Percentiles rank a stretch among this genome's conserved stretches.
Evolutionary conservation across 768 basidiomycete genomes (phyloP).

Genomic region (Termitomyces eurrhizus): DNA sequence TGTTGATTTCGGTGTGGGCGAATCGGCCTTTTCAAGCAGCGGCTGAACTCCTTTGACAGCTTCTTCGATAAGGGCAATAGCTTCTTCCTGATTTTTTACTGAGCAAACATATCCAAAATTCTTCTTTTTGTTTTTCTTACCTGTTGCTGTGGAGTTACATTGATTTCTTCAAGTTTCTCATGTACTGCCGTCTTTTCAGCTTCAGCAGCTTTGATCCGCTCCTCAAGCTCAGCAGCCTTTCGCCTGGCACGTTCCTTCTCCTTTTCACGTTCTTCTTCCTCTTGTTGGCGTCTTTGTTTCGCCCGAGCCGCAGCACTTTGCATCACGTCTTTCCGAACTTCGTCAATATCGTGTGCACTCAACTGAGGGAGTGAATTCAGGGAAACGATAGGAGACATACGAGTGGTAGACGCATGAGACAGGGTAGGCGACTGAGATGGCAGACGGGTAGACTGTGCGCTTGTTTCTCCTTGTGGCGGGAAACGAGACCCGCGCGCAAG

Average conservation of each 20-base stretch:
- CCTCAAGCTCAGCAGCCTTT: constrained; percentile 78
- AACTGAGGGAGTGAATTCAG: constrained; percentile 29
- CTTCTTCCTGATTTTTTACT: constrained; percentile 25
- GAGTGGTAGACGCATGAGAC: constrained; percentile 36
- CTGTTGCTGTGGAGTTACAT: constrained; percentile 11
- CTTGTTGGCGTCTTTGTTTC: constrained; percentile 71
- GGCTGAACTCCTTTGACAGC: constrained; percentile 30
- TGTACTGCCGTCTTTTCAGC: constrained; percentile 30
- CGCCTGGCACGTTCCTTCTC: constrained; percentile 75
- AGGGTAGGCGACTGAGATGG: constrained; percentile 42
- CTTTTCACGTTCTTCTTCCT: constrained; percentile 79
- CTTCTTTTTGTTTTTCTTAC: constrained; percentile 3
- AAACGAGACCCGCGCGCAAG: constrained; percentile 41
- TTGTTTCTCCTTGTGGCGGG: constrained; percentile 23
- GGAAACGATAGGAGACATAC: constrained; percentile 31
- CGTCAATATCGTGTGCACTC: constrained; percentile 50
- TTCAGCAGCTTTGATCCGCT: constrained; percentile 47
- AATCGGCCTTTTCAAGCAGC: not conserved
- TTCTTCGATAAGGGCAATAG: constrained; percentile 42
- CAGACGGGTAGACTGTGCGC: constrained; percentile 22
- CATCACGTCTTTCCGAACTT: constrained; percentile 73
- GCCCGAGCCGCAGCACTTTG: constrained; percentile 83
- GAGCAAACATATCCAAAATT: not conserved
- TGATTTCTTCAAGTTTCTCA: constrained; percentile 19
- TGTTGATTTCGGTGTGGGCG: not conserved